Evolutionary conservation across 805 yeast species (phyloP).

Genomic region (Lachancea sp.): DNA sequence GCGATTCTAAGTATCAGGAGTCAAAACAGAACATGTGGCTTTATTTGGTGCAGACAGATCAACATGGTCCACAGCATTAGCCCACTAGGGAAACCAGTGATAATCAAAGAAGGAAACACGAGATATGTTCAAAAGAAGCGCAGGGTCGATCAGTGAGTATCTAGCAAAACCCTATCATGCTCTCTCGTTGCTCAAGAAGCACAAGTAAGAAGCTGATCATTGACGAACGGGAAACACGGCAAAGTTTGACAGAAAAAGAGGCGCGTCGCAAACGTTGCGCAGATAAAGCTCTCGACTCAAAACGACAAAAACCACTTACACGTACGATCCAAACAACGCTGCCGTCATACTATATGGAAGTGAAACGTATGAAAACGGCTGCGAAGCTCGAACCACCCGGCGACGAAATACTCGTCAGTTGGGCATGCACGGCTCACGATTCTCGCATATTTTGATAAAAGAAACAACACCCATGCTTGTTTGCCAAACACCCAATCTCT

Average conservation of each 20-base stretch:
- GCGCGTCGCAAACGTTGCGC: too few relatives aligned
- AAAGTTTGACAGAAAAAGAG: too few relatives aligned
- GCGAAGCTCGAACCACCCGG: constrained; percentile 6
- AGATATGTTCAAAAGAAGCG: neutral
- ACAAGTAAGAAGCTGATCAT: neutral
- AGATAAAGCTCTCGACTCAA: too few relatives aligned
- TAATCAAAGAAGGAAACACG: neutral
- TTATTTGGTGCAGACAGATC: too few relatives aligned
- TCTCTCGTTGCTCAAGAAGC: neutral
- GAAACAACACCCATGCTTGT: too few relatives aligned
- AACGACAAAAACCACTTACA: neutral
- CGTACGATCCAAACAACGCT: neutral
- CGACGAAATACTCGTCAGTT: constrained; percentile 10
- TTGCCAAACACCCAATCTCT: too few relatives aligned
- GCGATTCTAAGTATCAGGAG: neutral
- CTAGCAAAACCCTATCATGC: neutral
- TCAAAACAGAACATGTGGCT: neutral
- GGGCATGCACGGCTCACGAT: constrained; percentile 1
- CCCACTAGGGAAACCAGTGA: neutral
- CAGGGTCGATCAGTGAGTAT: neutral
- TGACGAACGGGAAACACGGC: neutral
- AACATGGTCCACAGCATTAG: neutral
- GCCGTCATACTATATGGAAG: constrained; percentile 27
- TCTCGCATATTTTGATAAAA: neutral
- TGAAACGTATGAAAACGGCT: constrained; percentile 20